Evolutionary conservation across 2,329 filamentous ascomycete species (phyloP), one percentile per base, ranked within the genome.

Genomic region (Hysterium pulicare): DNA sequence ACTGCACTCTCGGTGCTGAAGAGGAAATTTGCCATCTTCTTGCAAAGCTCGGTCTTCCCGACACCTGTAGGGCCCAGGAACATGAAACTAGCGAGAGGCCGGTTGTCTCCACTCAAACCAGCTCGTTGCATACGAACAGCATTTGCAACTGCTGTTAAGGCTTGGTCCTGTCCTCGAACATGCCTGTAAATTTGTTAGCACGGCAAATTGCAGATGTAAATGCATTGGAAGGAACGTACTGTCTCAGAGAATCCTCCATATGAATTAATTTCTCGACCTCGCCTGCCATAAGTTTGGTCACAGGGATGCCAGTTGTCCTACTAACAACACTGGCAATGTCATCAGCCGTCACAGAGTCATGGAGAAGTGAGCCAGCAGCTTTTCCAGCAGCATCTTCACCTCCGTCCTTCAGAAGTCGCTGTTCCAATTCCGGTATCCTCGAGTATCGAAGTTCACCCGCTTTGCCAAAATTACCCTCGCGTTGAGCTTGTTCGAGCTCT

Each of bases 1-100:
- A 98, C 89, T 2, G 93, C 91, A 21, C 83, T 82, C 57, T 95
- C 88, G 1, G 89, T 95, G 1, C 87, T 93, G 70, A 97, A 98
- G 28, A 98, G 75, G 71, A 96, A 97, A 44, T 79, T 80, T 1
- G 93, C 93, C 55, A 98, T 84, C 64, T 94, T 91, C 75, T 97
- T 97, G 76, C 90, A 95, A 1, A 97, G 81, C 62, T 97, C 90
- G 3, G 93, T 98, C 73, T 97, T 98, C 44, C 93, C 93, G 15
- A 96, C 91, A 61, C 93, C 93, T 0, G 93, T 97, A 4, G 93
- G 93, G 0, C 93, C 93, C 3, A 97, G 78, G 78, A 97, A 96
- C 84, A 97, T 96, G 73, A 97, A 96, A 0, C 87, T 94, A 0
- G 91, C 93, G 5, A 95, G 76, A 0, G 93, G 93, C 1, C 90